phyloP scores from a whole-genome alignment of 331 rosid genomes.

The Pyrus hybrid region DNA sequence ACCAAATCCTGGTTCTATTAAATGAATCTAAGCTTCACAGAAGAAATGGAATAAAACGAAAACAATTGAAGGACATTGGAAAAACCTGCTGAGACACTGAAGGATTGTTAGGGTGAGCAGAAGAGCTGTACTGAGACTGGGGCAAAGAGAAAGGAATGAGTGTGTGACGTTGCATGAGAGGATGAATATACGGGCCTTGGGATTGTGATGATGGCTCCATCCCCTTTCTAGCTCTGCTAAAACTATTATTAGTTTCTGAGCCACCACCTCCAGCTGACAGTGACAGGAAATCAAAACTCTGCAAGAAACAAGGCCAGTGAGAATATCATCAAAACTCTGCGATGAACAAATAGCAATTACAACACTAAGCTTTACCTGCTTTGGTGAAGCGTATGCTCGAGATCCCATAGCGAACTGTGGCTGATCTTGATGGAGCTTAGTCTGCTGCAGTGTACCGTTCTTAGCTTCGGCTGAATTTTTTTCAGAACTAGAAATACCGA shows the following conservation, averaged over 20 bases:
- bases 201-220: conserved; percentile 34
- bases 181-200: conserved; percentile 46
- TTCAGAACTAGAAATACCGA: conserved; percentile 8
- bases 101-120: conserved; percentile 34
- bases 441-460: conserved; percentile 28
- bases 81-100: conserved; percentile 46
- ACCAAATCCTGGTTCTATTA: neutral
- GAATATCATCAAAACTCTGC: neutral
- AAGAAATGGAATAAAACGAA: neutral
- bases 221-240: conserved; percentile 27
- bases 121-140: conserved; percentile 32
- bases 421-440: conserved; percentile 24
- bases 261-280: conserved; percentile 41
- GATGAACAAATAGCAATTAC: neutral
- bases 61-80: neutral
- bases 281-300: conserved; percentile 60
- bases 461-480: conserved; percentile 21
- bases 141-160: conserved; percentile 32
- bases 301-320: conserved; percentile 25
- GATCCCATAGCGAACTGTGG: conserved; percentile 22
- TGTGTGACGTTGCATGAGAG: conserved; percentile 37
- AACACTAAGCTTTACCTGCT: conserved; percentile 41
- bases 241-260: conserved; percentile 23
- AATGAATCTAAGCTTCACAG: neutral
- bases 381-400: conserved; percentile 28